phyloP scores from a whole-genome alignment of 257 asterid genomes.

The Phtheirospermum japonicum region DNA sequence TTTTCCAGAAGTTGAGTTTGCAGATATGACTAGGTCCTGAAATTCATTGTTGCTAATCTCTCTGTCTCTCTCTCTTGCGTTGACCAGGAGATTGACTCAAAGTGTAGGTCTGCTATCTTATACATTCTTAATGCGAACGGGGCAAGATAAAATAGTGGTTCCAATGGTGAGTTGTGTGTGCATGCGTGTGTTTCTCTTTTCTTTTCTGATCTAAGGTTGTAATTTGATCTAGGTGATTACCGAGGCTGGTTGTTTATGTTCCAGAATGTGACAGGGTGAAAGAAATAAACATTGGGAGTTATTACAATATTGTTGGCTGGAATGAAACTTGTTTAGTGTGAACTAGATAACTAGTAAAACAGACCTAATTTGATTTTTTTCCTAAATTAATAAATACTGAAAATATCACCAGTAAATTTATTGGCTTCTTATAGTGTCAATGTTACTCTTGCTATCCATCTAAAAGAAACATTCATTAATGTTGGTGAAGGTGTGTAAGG shows the following conservation, averaged over 20 bases:
- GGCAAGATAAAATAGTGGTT: too few relatives aligned
- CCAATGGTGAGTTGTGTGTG: too few relatives aligned
- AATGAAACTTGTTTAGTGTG: background rate
- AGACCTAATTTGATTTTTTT: conserved; percentile 1
- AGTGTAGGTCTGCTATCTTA: conserved; percentile 88
- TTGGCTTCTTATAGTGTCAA: conserved; percentile 10
- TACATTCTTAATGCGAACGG: too few relatives aligned
- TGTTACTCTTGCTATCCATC: too few relatives aligned
- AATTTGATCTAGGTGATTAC: conserved; percentile 13
- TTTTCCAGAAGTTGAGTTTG: conserved; percentile 2
- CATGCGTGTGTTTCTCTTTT: conserved; percentile 2
- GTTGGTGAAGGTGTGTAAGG: conserved; percentile 14
- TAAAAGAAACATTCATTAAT: conserved; percentile 2
- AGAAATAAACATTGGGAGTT: conserved; percentile 13
- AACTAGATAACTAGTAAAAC: conserved; percentile 17
- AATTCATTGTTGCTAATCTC: conserved; percentile 8
- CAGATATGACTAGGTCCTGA: conserved; percentile 9
- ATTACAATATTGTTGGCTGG: conserved; percentile 11
- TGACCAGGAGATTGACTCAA: conserved; percentile 52
- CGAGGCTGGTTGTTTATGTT: background rate
- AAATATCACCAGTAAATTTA: conserved; percentile 7
- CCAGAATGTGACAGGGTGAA: too few relatives aligned
- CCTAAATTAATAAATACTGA: conserved; percentile 16
- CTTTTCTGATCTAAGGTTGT: conserved; percentile 19
- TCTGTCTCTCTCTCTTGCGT: background rate